These are phyloP conservation scores for Trametes maxima DNA, from an alignment of 768 basidiomycete species.

Conservation along the genomic window DNA sequence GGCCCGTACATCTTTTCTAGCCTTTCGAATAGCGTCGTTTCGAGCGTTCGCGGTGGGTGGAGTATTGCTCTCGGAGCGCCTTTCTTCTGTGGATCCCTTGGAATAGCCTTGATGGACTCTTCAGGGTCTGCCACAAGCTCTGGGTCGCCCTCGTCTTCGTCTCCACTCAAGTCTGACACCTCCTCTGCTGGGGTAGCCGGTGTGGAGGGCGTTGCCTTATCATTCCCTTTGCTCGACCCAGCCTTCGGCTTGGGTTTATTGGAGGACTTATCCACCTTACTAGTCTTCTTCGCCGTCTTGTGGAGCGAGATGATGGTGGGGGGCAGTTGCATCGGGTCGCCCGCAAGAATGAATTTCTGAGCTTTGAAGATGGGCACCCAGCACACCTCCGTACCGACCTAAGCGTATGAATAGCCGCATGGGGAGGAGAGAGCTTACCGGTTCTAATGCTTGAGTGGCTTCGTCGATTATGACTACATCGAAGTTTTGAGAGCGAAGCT, in stretches of 20 bases:
- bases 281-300: slow-evolving; percentile 36
- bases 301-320: slow-evolving; percentile 84
- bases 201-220: not conserved
- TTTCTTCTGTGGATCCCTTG: slow-evolving; percentile 12
- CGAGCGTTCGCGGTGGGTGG: slow-evolving; percentile 70
- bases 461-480: slow-evolving; percentile 97
- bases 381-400: slow-evolving; percentile 57
- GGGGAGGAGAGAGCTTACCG: slow-evolving; percentile 49
- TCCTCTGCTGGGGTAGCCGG: not conserved
- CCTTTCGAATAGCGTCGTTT: slow-evolving; percentile 90
- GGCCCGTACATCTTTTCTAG: slow-evolving; percentile 87
- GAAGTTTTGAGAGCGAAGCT: slow-evolving; percentile 75
- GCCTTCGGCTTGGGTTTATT: not conserved
- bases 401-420: not conserved
- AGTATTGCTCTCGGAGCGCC: slow-evolving; percentile 35
- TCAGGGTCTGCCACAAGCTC: slow-evolving; percentile 10
- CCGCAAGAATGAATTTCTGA: slow-evolving; percentile 87
- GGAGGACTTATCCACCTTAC: not conserved
- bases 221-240: not conserved
- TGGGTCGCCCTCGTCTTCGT: slow-evolving; percentile 16
- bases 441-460: slow-evolving; percentile 95
- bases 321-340: slow-evolving; percentile 94
- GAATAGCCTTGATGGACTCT: not conserved
- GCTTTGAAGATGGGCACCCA: slow-evolving; percentile 96
- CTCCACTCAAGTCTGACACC: not conserved